These are phyloP conservation scores for Chenopodium album DNA, from an alignment of 148 eudicot genomes.

Conservation along the genomic window DNA sequence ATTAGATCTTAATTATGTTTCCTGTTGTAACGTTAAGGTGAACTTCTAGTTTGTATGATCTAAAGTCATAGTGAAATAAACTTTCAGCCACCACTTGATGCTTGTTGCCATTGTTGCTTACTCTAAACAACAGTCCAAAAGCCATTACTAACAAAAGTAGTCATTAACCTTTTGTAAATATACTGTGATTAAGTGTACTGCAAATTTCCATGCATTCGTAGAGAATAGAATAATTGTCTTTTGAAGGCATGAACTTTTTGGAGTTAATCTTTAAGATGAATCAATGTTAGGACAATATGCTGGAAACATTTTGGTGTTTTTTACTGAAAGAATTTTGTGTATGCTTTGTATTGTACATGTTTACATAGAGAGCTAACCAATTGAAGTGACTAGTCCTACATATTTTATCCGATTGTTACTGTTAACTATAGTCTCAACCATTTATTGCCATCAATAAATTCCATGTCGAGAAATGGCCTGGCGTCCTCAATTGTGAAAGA, in stretches of 20 bases:
- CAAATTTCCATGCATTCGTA: neutral
- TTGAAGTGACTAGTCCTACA: neutral
- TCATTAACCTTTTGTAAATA: neutral
- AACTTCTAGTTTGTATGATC: neutral
- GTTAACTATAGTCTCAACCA: conserved; percentile 63
- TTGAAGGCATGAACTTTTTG: neutral
- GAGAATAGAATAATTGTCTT: neutral
- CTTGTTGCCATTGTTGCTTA: neutral
- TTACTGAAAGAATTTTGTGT: conserved; percentile 12
- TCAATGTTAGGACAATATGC: neutral
- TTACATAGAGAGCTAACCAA: conserved; percentile 10
- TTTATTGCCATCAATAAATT: conserved; percentile 66
- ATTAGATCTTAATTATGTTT: conserved; percentile 1
- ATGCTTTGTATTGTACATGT: conserved; percentile 24
- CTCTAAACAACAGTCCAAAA: neutral
- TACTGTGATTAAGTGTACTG: neutral
- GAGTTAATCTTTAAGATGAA: neutral
- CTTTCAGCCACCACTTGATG: neutral
- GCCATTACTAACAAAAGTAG: conserved; percentile 1
- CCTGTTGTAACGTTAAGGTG: conserved; percentile 4
- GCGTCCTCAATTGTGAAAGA: conserved; percentile 46
- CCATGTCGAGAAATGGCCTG: conserved; percentile 49
- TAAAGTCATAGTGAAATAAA: neutral
- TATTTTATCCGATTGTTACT: neutral
- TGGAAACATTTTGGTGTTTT: neutral